Conservation (phyloP, 495 filamentous ascomycete genomes). For the Hypoxylon intermedium region DNA sequence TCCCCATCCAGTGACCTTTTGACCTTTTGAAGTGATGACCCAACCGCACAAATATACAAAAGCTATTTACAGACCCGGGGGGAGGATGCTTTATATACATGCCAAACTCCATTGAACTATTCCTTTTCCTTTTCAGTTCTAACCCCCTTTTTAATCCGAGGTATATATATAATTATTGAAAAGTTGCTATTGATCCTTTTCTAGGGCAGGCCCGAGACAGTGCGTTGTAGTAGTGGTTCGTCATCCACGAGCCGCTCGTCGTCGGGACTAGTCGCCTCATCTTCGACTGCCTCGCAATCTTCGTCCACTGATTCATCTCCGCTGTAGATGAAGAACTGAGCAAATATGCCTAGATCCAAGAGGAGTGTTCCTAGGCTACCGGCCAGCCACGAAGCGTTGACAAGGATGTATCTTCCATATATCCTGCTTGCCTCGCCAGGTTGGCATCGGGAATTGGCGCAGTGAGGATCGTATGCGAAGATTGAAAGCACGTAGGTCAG, state of each 20-base stretch:
- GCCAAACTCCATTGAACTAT: not conserved
- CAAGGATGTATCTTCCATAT: conserved; percentile 80
- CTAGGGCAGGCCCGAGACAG: conserved; percentile 35
- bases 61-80: conserved; percentile 3
- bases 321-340: conserved; percentile 88
- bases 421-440: conserved; percentile 62
- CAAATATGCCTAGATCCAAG: conserved; percentile 84
- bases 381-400: conserved; percentile 88
- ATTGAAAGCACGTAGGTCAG: conserved; percentile 92
- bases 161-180: conserved; percentile 17
- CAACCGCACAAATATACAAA: not conserved
- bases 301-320: conserved; percentile 39
- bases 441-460: conserved; percentile 54
- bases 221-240: conserved; percentile 49
- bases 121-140: conserved; percentile 7
- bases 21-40: no score
- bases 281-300: conserved; percentile 28
- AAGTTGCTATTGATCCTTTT: not conserved
- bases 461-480: conserved; percentile 78
- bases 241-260: conserved; percentile 45
- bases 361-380: conserved; percentile 88
- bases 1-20: no score
- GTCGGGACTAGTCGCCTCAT: conserved; percentile 29
- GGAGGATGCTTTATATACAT: not conserved
- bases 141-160: conserved; percentile 11